Base-by-base conservation (phyloP, 768 basidiomycete genomes). In the Lactarius indigo region DNA sequence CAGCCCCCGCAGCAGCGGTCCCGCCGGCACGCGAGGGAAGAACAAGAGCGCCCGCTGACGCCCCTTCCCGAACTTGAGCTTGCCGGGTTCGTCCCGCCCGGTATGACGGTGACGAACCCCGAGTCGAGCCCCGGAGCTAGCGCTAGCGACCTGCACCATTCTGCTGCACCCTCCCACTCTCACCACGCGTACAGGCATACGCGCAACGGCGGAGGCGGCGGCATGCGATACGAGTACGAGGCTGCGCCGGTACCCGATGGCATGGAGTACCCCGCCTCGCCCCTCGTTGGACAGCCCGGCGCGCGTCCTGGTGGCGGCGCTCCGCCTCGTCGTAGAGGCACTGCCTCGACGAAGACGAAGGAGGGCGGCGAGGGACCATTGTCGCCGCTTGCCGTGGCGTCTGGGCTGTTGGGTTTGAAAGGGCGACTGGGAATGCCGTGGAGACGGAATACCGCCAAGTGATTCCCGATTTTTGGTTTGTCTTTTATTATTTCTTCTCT, bases 181-280 rank as follows among this genome's bases (percentile, higher is more conserved):
- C 47, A n/a, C n/a, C 47, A n/a, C n/a, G 17, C 28, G 55, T n/a
- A 56, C 55, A 33, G 55, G 52, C 50, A 33, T 54, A 41, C 55
- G 35, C 60, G 17, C 35, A n/a, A 23, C 50, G 39, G 5, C 1
- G 35, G 35, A 35, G n/a, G 12, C 12, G 17, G 55, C 5, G 55
- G 30, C 30, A 33, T n/a, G 30, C 54, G 26, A 26, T 55, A 55
- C 28, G 26, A 33, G 47, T 70, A 70, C 31, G 68, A 65, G 61
- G 55, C 68, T 12, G 69, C 69, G 28, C 68, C 68, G 7, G 20
- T 70, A 2, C 68, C 69, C 9, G 33, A 2, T 9, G 69, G 64
- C 3, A 55, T 65, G 3, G 47, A 69, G 37, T 70, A 70, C 59
- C 69, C 69, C 39, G 10, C 57, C 20, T 70, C 69, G 47, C 69